Base-by-base conservation (phyloP, 2,329 filamentous ascomycete species). In the Scytalidium sp. region DNA sequence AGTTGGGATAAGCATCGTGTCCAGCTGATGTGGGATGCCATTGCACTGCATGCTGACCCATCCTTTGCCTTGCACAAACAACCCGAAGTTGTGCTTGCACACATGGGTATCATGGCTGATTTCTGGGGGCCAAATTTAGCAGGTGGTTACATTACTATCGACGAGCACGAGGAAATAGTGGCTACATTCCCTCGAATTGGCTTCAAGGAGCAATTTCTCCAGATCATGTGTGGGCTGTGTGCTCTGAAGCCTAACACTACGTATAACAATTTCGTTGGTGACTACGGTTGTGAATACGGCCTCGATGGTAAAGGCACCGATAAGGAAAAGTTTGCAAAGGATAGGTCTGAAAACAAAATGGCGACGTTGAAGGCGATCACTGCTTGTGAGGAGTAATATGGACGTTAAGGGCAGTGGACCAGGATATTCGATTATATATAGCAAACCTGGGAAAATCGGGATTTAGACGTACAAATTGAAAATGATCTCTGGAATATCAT, bases 21-120 rank as follows among this genome's bases (percentile, higher is more conserved):
- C 3, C 74, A 78, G 59, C 63, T 75, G 11, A 66, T 76, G 10
- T 77, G 72, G 73, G 74, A 77, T 52, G 59, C 69, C 11, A 78
- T 79, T 50, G 75, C 75, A 1, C 62, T 78, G 50, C 73, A 75
- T 56, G 70, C 69, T 0, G 67, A 65, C 4, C 50, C 51, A 0
- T 63, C 52, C n/a, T 69, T 76, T 27, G 65, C 64, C 10, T 52
- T 52, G 8, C 67, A 73, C 57, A 77, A 76, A 56, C 66, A 76
- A 58, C 61, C 67, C 5, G 69, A 69, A 41, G 73, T 75, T 7
- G 59, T 62, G 45, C 63, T 67, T 0, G 59, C 59, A 5, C 53
- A 58, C 10, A 52, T 59, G 15, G 70, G 68, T 1, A 69, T 73
- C 41, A 45, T 55, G 39, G 64, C 68, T 17, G 72, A 75, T 44